phyloP scores from a whole-genome alignment of 345 rosid species.

The Ceriops tagal region DNA sequence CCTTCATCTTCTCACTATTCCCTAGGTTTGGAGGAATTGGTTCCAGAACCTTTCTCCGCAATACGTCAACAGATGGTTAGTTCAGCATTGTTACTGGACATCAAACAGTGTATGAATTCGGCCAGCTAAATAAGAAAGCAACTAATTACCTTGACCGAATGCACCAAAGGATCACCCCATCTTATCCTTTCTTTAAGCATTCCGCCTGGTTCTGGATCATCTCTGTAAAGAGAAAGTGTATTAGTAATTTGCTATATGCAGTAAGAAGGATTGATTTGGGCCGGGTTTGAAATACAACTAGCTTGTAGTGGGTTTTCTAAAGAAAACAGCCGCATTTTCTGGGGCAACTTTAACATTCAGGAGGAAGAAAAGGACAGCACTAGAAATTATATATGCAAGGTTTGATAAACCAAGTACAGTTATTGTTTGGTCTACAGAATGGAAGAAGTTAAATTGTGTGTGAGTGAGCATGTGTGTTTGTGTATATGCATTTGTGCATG shows the following conservation, averaged over 20 bases:
- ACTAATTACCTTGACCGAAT: slow-evolving; percentile 69
- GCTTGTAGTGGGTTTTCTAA: no score
- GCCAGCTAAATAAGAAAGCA: background rate
- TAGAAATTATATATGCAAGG: no score
- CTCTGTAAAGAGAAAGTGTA: slow-evolving; percentile 44
- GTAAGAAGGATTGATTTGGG: background rate
- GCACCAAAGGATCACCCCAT: slow-evolving; percentile 97
- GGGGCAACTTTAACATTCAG: no score
- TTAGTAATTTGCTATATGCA: slow-evolving; percentile 1
- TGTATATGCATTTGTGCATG: no score
- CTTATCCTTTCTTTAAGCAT: slow-evolving; percentile 69
- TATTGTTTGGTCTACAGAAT: no score
- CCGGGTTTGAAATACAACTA: no score
- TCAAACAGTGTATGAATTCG: background rate
- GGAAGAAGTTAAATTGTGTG: no score
- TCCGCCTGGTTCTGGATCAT: slow-evolving; percentile 80
- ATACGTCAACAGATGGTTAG: slow-evolving; percentile 7
- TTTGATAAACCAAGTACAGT: no score
- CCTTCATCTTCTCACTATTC: slow-evolving; percentile 77
- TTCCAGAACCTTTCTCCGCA: slow-evolving; percentile 56
- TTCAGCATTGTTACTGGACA: background rate
- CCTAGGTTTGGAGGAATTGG: slow-evolving; percentile 61
- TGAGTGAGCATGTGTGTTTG: no score
- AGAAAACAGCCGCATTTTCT: no score
- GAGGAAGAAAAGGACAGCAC: no score